These are phyloP conservation scores for Trypanosoma cruzi DNA, from an alignment of 208 protist genomes.

Conservation along the genomic window DNA sequence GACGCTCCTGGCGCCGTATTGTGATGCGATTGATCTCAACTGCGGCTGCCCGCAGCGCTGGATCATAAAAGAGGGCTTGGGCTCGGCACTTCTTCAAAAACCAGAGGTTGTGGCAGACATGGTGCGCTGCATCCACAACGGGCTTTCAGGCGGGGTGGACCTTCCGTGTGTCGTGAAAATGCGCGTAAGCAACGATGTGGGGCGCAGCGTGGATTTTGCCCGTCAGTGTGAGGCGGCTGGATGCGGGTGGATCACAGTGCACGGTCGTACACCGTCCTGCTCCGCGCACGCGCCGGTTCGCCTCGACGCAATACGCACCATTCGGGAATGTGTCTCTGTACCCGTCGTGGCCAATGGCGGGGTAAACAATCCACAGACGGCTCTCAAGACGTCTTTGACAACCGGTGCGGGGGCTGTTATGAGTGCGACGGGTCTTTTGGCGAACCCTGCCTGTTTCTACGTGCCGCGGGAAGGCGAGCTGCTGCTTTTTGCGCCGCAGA, in stretches of 20 bases:
- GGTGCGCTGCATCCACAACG: constrained; percentile 66
- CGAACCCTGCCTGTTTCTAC: constrained; percentile 85
- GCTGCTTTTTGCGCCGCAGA: constrained; percentile 18
- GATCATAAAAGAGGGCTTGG: constrained; percentile 83
- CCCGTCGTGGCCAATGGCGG: constrained; percentile 90
- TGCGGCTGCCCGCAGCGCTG: constrained; percentile 94
- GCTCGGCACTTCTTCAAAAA: constrained; percentile 65
- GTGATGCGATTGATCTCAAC: constrained; percentile 92
- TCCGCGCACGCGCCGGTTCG: constrained; percentile 53
- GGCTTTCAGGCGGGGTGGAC: constrained; percentile 7
- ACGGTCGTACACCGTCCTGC: constrained; percentile 75
- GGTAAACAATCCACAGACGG: constrained; percentile 52
- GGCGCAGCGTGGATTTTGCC: constrained; percentile 82
- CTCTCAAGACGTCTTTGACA: constrained; percentile 44
- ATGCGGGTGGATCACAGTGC: constrained; percentile 82
- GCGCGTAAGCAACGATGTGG: constrained; percentile 67
- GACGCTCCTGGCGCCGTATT: constrained; percentile 55
- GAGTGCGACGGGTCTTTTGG: constrained; percentile 76
- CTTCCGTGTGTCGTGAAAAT: constrained; percentile 87
- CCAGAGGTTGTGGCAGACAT: constrained; percentile 84
- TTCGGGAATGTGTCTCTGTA: constrained; percentile 63
- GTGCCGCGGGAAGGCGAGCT: constrained; percentile 9
- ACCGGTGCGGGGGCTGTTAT: constrained; percentile 79
- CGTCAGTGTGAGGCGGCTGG: constrained; percentile 81
- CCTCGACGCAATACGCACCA: constrained; percentile 56